Evolutionary conservation across 306 rosid species (phyloP), one percentile per base, ranked within the genome.

Genomic region (Corylus avellana): DNA sequence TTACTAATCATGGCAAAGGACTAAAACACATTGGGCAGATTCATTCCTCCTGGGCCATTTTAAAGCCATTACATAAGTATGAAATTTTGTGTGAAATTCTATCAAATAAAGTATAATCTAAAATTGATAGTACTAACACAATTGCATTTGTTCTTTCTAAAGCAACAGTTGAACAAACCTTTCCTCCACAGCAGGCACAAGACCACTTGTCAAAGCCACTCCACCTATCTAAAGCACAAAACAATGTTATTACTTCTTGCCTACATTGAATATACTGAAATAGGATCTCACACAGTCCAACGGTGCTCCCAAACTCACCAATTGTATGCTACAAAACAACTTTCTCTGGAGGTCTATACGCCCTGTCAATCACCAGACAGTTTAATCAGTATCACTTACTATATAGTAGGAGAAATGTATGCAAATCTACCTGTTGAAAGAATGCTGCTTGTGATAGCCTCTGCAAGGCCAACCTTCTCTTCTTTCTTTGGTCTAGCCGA

Each of bases 311-410:
- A 84, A 75, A 83, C 97, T 86, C 81, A 95, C 97, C 97, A 95
- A 83, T 77, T 89, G 98, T 85, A 95, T 92, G 87, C 98, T 95
- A 84, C 93, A 95, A 75, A 95, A 95, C 88, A 95, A 84, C 86
- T 92, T 95, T 80, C 94, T 91, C 79, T 91, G 98, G 81, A 95
- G 95, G 84, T 95, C 98, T 73, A 95, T 91, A 42, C 97, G 98
- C 72, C 98, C 98, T 94, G 91, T 77, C 81, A 83, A 70, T 27
- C 54, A 82, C 74, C 69, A 73, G 75, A 72, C 70, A 78, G 63
- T 66, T 82, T 74, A 72, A 73, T 75, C 73, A 76, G 81, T 77
- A 73, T 73, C 80, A 13, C 64, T 57, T 48, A 76, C 62, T 29
- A 61, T 39, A 39, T 4, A 66, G 62, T 67, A 39, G 18, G 61